A percentile compares a stretch with the other conserved stretches of the same genome.
Conservation (phyloP, 2,329 filamentous ascomycete genomes). For the Sordariomycetes sp. region DNA sequence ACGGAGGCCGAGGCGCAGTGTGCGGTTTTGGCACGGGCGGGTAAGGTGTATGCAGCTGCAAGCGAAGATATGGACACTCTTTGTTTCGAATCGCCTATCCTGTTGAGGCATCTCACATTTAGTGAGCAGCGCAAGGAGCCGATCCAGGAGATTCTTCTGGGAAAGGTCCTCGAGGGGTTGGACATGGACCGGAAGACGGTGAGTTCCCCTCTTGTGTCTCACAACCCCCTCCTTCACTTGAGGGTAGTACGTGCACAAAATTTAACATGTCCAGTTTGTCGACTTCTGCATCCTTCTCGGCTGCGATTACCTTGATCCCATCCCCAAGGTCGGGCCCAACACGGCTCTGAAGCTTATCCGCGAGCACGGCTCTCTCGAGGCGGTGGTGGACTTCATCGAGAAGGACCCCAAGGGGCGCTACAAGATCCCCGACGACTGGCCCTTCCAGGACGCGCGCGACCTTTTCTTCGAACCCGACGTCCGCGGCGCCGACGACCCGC, state of each 20-base stretch:
- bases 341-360: conserved; percentile 91
- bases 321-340: conserved; percentile 86
- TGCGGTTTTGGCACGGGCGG: conserved; percentile 75
- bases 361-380: conserved; percentile 80
- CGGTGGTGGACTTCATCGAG: conserved; percentile 71
- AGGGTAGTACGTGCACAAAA: background rate
- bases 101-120: conserved; percentile 88
- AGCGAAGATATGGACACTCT: conserved; percentile 99
- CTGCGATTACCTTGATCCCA: conserved; percentile 94
- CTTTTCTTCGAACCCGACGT: conserved; percentile 92
- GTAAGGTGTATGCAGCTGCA: conserved; percentile 93
- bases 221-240: background rate
- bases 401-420: conserved; percentile 71
- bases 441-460: conserved; percentile 80
- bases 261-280: conserved; percentile 57
- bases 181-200: conserved; percentile 82
- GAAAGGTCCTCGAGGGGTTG: conserved; percentile 77
- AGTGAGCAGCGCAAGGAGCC: conserved; percentile 96
- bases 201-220: conserved; percentile 11
- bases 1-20: conserved; percentile 98
- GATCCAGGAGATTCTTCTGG: conserved; percentile 86
- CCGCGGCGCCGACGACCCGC: conserved; percentile 65
- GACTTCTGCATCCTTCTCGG: conserved; percentile 96
- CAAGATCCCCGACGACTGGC: conserved; percentile 90
- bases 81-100: conserved; percentile 85